Conservation (phyloP, 306 rosid species). For the Trichosanthes cucumerina region DNA sequence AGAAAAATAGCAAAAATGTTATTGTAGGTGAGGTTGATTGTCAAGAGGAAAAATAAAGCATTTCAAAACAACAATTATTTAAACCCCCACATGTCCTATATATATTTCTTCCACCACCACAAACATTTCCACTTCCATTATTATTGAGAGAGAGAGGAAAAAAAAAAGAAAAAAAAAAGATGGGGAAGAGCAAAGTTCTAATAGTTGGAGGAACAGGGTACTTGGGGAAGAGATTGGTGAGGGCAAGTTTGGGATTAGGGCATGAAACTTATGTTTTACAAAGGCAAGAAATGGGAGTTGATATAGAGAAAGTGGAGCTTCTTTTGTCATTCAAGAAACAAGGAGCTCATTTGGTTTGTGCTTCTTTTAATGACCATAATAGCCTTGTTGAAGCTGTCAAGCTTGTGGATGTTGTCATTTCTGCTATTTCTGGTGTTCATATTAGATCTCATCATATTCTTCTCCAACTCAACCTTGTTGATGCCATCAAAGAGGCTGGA, state of each 20-base stretch:
- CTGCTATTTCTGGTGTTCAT: conserved; percentile 63
- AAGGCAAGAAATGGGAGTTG: conserved; percentile 60
- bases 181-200: conserved; percentile 43
- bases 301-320: conserved; percentile 53
- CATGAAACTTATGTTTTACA: conserved; percentile 48
- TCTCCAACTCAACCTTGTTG: conserved; percentile 57
- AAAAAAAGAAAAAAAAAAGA: background rate
- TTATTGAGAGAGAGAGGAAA: background rate
- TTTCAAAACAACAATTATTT: background rate
- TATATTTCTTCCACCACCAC: background rate
- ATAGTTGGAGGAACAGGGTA: conserved; percentile 78
- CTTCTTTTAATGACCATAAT: conserved; percentile 34
- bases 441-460: conserved; percentile 56
- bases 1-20: background rate
- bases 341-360: conserved; percentile 50
- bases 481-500: conserved; percentile 63
- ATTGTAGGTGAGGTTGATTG: background rate
- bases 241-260: conserved; percentile 44
- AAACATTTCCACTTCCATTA: background rate
- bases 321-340: conserved; percentile 45
- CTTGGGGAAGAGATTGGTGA: conserved; percentile 64
- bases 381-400: conserved; percentile 51
- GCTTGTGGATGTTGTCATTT: conserved; percentile 58
- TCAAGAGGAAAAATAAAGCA: background rate
- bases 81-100: background rate